These are phyloP conservation scores for Alternaria dauci DNA, from an alignment of 2,329 filamentous ascomycete species.

Conservation along the genomic window DNA sequence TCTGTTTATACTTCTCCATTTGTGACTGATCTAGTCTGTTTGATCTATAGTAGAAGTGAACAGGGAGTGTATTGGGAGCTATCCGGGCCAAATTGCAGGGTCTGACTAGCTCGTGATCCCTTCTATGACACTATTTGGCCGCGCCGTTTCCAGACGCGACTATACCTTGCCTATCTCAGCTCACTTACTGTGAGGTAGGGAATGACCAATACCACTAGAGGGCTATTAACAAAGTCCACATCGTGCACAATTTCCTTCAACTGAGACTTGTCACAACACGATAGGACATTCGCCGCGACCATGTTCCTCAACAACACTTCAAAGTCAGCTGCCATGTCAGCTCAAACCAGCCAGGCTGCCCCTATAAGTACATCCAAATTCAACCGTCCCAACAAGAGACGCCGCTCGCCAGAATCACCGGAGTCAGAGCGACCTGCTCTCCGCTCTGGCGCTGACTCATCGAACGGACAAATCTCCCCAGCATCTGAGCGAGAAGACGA, in stretches of 20 bases:
- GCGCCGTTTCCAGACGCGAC: not conserved
- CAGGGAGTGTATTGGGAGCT: not conserved
- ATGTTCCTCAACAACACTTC: not conserved
- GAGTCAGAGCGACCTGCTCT: not conserved
- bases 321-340: not conserved
- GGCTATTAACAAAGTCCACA: not conserved
- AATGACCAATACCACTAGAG: not conserved
- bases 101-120: not conserved
- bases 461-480: not conserved
- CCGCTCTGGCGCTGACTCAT: not conserved
- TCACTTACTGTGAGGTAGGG: not conserved
- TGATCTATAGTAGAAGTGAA: not conserved
- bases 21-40: not conserved
- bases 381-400: not conserved
- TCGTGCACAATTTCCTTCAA: not conserved
- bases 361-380: not conserved
- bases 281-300: not conserved
- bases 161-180: not conserved
- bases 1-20: not conserved
- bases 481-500: not conserved
- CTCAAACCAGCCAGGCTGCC: not conserved
- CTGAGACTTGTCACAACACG: not conserved
- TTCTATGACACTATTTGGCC: not conserved
- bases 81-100: not conserved
- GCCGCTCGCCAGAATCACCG: not conserved